These are phyloP conservation scores for Entelexis sorbosivorans DNA, from an alignment of 1,139 yeast genomes.

Conservation along the genomic window DNA sequence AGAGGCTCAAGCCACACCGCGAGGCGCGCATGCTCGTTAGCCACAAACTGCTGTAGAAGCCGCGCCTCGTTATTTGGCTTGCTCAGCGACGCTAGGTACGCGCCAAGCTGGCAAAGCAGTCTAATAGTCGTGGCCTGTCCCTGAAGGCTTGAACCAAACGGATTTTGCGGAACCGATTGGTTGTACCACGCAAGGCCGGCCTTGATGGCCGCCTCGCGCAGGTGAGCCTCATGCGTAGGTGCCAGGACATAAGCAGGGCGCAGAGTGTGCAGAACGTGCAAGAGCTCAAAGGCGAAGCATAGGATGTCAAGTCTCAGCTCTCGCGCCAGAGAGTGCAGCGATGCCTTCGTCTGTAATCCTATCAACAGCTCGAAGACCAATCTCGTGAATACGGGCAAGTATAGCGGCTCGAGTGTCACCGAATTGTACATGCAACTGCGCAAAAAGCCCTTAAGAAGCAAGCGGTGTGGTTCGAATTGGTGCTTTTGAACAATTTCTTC, in stretches of 20 bases:
- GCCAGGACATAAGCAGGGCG: slow-evolving; percentile 22
- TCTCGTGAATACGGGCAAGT: slow-evolving; percentile 58
- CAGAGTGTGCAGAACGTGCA: slow-evolving; percentile 24
- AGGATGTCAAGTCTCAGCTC: slow-evolving; percentile 63
- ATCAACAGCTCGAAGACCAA: slow-evolving; percentile 49
- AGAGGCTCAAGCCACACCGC: slow-evolving; percentile 73
- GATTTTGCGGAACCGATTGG: slow-evolving; percentile 46
- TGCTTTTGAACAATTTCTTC: slow-evolving; percentile 41
- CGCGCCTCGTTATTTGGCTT: slow-evolving; percentile 5
- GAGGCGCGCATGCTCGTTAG: slow-evolving; percentile 62
- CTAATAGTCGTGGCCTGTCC: slow-evolving; percentile 60
- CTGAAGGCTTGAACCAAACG: slow-evolving; percentile 73
- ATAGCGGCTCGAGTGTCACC: slow-evolving; percentile 26
- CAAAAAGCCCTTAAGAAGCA: slow-evolving; percentile 54
- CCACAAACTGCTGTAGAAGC: slow-evolving; percentile 51
- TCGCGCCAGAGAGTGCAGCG: slow-evolving; percentile 75
- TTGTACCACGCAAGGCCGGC: slow-evolving; percentile 76
- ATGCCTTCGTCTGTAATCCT: slow-evolving; percentile 43
- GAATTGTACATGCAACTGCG: slow-evolving; percentile 62
- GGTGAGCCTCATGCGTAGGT: not conserved
- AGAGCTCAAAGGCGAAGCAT: slow-evolving; percentile 53
- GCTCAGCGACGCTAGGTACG: slow-evolving; percentile 13
- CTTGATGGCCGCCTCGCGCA: slow-evolving; percentile 39
- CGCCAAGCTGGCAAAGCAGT: slow-evolving; percentile 43
- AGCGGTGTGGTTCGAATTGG: slow-evolving; percentile 61